Evolutionary conservation across 495 filamentous ascomycete genomes (phyloP).

Genomic region (Aspergillus bridgeri): DNA sequence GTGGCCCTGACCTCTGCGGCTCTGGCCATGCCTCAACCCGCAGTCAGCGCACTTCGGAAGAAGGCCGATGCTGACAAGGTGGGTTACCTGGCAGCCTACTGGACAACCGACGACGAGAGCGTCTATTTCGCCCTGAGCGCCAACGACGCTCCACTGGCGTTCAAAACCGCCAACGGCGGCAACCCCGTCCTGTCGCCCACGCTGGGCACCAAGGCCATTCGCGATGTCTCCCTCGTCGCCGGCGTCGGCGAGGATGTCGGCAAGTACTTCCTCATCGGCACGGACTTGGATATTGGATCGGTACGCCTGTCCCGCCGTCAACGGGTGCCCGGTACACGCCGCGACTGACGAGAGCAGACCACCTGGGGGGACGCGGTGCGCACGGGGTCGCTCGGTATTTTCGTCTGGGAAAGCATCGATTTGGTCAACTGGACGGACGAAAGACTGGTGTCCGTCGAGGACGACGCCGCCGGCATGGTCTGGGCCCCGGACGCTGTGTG

Average conservation of each 20-base stretch:
- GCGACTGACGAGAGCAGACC: slow-evolving; percentile 5
- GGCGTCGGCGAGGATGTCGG: slow-evolving; percentile 10
- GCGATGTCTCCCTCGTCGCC: slow-evolving; percentile 11
- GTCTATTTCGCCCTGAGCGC: slow-evolving; percentile 19
- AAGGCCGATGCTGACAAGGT: slow-evolving; percentile 11
- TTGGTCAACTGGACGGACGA: slow-evolving; percentile 16
- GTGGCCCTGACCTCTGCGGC: not conserved
- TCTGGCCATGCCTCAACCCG: not conserved
- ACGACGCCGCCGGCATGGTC: slow-evolving; percentile 15
- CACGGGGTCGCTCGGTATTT: slow-evolving; percentile 13
- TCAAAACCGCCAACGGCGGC: slow-evolving; percentile 7
- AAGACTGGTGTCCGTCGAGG: slow-evolving; percentile 13
- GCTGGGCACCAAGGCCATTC: slow-evolving; percentile 14
- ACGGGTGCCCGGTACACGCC: not conserved
- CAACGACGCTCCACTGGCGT: slow-evolving; percentile 10
- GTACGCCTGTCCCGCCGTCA: not conserved
- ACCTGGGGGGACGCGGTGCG: slow-evolving; percentile 14
- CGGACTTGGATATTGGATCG: slow-evolving; percentile 15
- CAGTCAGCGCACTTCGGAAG: not conserved
- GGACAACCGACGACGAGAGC: slow-evolving; percentile 18
- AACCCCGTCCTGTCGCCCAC: slow-evolving; percentile 12
- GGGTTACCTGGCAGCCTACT: slow-evolving; percentile 16
- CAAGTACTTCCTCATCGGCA: slow-evolving; percentile 20
- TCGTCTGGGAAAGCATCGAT: slow-evolving; percentile 19
- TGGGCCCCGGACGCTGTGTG: slow-evolving; percentile 21